Percentiles rank a stretch among this genome's conserved stretches.
These are phyloP conservation scores for Acanthamoeba triangularis DNA, from an alignment of 208 protist genomes.

Conservation along the genomic window DNA sequence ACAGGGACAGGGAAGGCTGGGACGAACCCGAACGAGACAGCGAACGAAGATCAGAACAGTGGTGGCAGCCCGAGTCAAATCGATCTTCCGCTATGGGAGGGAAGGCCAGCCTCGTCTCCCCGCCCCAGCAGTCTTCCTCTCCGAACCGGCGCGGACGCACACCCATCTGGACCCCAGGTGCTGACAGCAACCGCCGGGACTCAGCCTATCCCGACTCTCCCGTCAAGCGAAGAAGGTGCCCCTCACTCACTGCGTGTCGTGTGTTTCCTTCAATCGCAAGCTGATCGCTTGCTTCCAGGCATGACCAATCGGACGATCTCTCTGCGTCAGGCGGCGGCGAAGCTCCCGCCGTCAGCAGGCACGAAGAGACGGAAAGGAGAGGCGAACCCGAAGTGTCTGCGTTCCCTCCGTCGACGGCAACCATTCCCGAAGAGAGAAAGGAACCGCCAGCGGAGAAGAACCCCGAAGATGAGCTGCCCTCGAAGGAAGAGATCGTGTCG, in stretches of 20 bases:
- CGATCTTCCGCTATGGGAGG: neutral
- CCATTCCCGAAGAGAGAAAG: neutral
- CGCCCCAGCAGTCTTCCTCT: neutral
- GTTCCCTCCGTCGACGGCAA: neutral
- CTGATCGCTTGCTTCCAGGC: neutral
- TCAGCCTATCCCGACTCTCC: neutral
- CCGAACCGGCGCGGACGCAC: neutral
- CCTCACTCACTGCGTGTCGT: neutral
- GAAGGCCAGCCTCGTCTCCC: neutral
- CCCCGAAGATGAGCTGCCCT: conserved; percentile 56
- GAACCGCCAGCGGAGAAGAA: neutral
- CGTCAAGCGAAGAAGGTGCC: neutral
- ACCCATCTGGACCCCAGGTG: neutral
- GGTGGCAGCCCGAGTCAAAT: neutral
- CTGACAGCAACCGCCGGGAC: neutral
- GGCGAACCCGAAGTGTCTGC: neutral
- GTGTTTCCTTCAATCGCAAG: neutral
- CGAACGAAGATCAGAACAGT: neutral
- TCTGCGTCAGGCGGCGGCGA: neutral
- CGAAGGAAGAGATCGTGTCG: conserved; percentile 73
- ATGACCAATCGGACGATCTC: neutral
- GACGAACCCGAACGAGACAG: conserved; percentile 37
- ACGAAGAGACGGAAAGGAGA: neutral
- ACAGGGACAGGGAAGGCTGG: neutral
- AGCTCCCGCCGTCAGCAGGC: neutral